Evolutionary conservation across 2,329 filamentous ascomycete species (phyloP).

Genomic region (Whalleya microplaca): DNA sequence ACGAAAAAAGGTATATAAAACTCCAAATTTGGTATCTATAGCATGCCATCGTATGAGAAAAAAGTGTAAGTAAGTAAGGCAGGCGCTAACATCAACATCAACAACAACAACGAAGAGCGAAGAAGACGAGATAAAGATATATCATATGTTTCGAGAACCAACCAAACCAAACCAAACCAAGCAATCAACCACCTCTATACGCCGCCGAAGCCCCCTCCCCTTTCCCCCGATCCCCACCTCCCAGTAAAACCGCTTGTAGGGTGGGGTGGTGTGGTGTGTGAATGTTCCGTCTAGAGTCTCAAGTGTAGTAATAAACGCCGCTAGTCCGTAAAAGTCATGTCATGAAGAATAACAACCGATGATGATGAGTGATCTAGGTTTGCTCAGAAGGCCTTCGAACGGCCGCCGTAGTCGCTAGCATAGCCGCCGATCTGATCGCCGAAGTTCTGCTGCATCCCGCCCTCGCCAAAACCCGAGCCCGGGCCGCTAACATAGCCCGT

Average conservation of each 20-base stretch:
- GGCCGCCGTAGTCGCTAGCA: slow-evolving; percentile 56
- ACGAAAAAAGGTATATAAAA: slow-evolving; percentile 19
- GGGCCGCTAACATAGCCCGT: slow-evolving; percentile 68
- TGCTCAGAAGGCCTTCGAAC: slow-evolving; percentile 28
- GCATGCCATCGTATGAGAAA: too few relatives aligned
- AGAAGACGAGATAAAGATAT: too few relatives aligned
- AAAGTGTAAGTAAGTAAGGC: too few relatives aligned
- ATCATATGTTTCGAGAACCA: too few relatives aligned
- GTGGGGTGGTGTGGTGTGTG: slow-evolving; percentile 11
- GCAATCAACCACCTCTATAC: slow-evolving; percentile 15
- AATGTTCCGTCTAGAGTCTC: slow-evolving; percentile 5
- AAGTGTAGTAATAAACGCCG: slow-evolving; percentile 9
- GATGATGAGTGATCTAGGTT: too few relatives aligned
- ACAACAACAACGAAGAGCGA: too few relatives aligned
- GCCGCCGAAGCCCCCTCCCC: slow-evolving; percentile 4
- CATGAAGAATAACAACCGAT: too few relatives aligned
- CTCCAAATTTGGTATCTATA: slow-evolving; percentile 40
- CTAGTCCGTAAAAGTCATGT: not conserved
- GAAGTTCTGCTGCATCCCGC: slow-evolving; percentile 58
- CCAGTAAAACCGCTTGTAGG: too few relatives aligned
- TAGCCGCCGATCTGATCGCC: slow-evolving; percentile 56
- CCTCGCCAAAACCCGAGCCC: slow-evolving; percentile 62
- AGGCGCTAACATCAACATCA: too few relatives aligned
- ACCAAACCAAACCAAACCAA: too few relatives aligned
- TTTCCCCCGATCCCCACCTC: too few relatives aligned